phyloP scores from a whole-genome alignment of 2,329 filamentous ascomycete genomes.

The Hymenoscyphus scutula region DNA sequence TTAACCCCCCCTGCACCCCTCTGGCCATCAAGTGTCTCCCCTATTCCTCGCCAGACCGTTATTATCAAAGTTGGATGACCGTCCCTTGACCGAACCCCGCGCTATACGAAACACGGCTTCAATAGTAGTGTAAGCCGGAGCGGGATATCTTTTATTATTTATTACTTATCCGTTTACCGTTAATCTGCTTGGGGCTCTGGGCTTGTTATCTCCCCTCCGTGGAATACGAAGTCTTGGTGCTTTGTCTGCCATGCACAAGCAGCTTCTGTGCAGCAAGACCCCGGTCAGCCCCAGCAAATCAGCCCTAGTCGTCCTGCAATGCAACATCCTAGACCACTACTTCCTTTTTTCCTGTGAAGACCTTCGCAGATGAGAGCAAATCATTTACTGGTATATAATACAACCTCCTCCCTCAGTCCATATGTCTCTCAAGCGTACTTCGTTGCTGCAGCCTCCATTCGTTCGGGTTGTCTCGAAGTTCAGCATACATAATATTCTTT shows the following conservation, averaged over 20 bases:
- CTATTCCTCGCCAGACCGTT: background rate
- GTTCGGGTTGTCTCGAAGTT: conserved; percentile 4
- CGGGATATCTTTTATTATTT: background rate
- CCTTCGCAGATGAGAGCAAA: conserved; percentile 3
- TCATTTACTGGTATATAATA: background rate
- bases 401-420: background rate
- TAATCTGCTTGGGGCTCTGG: background rate
- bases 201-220: background rate
- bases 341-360: background rate
- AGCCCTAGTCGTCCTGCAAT: conserved; percentile 15
- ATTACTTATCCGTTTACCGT: too few relatives aligned
- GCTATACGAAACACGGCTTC: background rate
- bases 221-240: conserved; percentile 11
- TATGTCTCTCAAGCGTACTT: background rate
- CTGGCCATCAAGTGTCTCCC: background rate
- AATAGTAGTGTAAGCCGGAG: background rate
- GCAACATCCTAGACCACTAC: background rate
- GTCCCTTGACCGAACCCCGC: background rate
- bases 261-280: conserved; percentile 10
- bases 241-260: conserved; percentile 3
- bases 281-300: conserved; percentile 7
- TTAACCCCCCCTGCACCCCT: too few relatives aligned
- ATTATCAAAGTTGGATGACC: background rate
- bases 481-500: background rate
- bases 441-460: conserved; percentile 6